Evolutionary conservation across 208 protist species (phyloP), one percentile per base, ranked within the genome.

Genomic region (Herpetomonas muscarum): DNA sequence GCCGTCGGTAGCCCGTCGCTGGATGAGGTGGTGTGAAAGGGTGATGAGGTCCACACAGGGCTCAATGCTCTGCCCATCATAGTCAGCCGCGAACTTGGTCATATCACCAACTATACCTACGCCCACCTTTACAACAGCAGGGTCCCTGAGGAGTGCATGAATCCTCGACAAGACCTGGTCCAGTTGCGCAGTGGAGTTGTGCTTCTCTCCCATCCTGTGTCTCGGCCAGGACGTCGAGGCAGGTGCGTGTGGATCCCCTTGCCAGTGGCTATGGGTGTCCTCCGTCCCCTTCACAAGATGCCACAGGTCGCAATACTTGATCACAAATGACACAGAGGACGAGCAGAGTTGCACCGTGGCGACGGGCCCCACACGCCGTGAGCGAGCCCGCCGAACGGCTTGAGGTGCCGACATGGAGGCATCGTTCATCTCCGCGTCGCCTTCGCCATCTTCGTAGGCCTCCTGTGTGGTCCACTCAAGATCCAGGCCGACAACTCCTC

Each of bases 341-440:
- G 61, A 75, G 53, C 76, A 79, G 22, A 87, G 70, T 62, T 87
- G 80, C 26, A 84, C 63, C 31, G 70, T 80, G 7, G 80, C 80
- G 3, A 83, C 76, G 22, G 63, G 68, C 1, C 66, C 70, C 25
- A 52, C 42, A 36, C 37, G 39, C 13, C 59, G 54, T 21, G 28
- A 47, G 12, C 26, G 49, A 29, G 65, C 70, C 5, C 29, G 39
- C 17, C 24, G 22, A 26, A 22, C 22, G 9, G 6, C 34, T 39
- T 39, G 34, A 41, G 19, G 6, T 52, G 41, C 42, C 25, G 22
- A 7, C 1, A 21, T n/a, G 17, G 15, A 3, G 13, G 10, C 25
- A 15, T 34, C 32, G 6, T 12, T 7, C 3, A 15, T 44, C 13
- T 34, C 44, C 15, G 21, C 28, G 41, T 39, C 25, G 24, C 29